Base-by-base conservation (phyloP, 371 early-diverging fungal species). In the Nosema muscidifuracis region DNA sequence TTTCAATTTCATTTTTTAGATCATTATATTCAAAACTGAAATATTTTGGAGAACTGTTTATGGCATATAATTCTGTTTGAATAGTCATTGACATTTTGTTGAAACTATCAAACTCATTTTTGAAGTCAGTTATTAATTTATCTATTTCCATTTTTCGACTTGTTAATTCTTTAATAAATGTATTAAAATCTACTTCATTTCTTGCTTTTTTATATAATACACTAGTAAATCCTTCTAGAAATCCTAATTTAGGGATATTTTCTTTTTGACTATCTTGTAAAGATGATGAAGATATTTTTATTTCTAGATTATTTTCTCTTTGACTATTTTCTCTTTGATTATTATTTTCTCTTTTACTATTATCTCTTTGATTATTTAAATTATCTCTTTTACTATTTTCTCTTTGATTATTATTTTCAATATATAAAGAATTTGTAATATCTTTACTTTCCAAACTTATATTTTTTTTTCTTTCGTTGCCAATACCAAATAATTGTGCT, bases 11-110 rank as follows among this genome's bases (percentile, higher is more conserved):
- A 12, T 9, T 15, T n/a, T 40, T 50, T 42, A 71, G 26, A 34
- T 71, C 51, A 22, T 62, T 51, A 13, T 31, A 31, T 34, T 51
- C 62, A 43, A 51, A 42, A 2, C 33, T 61, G 12, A 71, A 55
- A 71, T 50, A 71, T 38, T 56, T 61, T 33, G 61, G 53, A 16
- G 71, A 61, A 9, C 61, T 60, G 42, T 71, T 71, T 26, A 71
- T 63, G 15, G 30, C 71, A 36, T 63, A 26, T 60, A 71, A 60
- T 42, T 71, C 71, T 3, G 42, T 13, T 34, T 57, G 44, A 1
- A 71, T 71, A 12, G 18, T 50, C 53, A 55, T 36, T 28, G 61
- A 53, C 30, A 42, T 63, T 28, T 63, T 71, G 28, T 53, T 63
- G 18, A 71, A 71, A 53, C n/a, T 12, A 26, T 71, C 55, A 40